Evolutionary conservation across 495 filamentous ascomycete genomes (phyloP).

Genomic region (Glonium stellatum): DNA sequence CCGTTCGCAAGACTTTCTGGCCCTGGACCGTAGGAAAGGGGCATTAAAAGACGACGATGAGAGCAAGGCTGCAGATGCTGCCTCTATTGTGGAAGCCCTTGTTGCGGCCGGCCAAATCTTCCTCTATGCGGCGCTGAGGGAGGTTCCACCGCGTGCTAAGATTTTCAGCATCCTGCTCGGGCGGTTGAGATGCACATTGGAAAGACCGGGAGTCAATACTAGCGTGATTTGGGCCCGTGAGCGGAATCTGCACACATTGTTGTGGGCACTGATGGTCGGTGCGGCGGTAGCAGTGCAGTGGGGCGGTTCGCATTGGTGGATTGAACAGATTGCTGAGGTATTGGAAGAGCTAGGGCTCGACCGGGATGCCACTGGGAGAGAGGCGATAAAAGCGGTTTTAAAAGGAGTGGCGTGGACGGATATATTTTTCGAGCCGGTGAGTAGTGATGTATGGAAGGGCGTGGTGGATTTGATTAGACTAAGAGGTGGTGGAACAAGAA

Average conservation of each 20-base stretch:
- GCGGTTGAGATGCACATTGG: conserved; percentile 8
- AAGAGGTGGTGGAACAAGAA: neutral
- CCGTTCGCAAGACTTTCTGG: conserved; percentile 17
- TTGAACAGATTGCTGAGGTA: conserved; percentile 6
- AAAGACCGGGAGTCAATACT: conserved; percentile 5
- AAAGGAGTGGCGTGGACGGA: conserved; percentile 21
- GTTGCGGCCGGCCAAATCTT: conserved; percentile 18
- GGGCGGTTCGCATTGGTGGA: conserved; percentile 11
- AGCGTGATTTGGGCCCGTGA: conserved; percentile 12
- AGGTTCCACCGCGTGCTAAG: conserved; percentile 12
- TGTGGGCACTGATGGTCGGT: conserved; percentile 20
- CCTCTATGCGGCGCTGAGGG: conserved; percentile 15
- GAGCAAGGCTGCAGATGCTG: conserved; percentile 8
- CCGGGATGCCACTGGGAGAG: neutral
- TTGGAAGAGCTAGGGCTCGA: conserved; percentile 3
- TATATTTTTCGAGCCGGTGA: conserved; percentile 10
- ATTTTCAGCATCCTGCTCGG: conserved; percentile 20
- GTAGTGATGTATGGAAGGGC: conserved; percentile 8
- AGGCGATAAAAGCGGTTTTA: conserved; percentile 4
- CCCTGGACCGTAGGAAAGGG: conserved; percentile 6
- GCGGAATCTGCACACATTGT: conserved; percentile 15
- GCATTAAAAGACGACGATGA: neutral
- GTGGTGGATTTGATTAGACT: neutral
- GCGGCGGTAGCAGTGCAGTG: conserved; percentile 1
- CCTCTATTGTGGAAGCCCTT: conserved; percentile 16